These are phyloP conservation scores for Aureobasidium leucospermi DNA, from an alignment of 2,329 filamentous ascomycete genomes.

Conservation along the genomic window DNA sequence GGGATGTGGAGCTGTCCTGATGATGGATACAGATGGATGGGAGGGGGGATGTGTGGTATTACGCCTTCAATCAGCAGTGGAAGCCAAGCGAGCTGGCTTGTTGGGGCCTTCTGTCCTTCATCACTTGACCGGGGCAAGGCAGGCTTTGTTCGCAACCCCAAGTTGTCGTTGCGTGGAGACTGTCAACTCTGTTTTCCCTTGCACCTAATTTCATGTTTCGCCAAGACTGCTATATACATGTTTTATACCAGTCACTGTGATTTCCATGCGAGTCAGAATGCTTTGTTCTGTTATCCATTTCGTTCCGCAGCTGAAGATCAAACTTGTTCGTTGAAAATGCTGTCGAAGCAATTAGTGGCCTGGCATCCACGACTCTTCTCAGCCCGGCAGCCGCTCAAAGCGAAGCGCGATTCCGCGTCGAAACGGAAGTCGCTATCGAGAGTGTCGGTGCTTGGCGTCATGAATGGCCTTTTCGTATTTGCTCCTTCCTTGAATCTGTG, in stretches of 20 bases:
- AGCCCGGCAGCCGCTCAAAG: slow-evolving; percentile 5
- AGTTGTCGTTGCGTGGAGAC: neutral
- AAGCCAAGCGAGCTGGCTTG: slow-evolving; percentile 1
- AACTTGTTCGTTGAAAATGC: neutral
- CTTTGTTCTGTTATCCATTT: neutral
- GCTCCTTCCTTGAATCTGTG: neutral
- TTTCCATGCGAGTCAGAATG: neutral
- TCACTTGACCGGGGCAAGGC: neutral
- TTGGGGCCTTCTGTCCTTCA: neutral
- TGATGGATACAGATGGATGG: neutral
- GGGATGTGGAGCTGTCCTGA: neutral
- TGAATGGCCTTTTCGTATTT: neutral
- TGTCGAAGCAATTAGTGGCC: neutral
- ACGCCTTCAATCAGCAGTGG: neutral
- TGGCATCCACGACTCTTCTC: slow-evolving; percentile 3
- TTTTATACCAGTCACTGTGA: neutral
- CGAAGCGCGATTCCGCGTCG: slow-evolving; percentile 9
- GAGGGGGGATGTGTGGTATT: neutral
- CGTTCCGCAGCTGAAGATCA: neutral
- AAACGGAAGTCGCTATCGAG: slow-evolving; percentile 14
- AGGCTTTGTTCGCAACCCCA: neutral
- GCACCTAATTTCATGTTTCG: neutral
- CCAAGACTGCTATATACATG: slow-evolving; percentile 13
- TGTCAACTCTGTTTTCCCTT: neutral
- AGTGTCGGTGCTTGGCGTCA: neutral